These are phyloP conservation scores for Kwoniella dejecticola DNA, from an alignment of 768 basidiomycete genomes.

Conservation along the genomic window DNA sequence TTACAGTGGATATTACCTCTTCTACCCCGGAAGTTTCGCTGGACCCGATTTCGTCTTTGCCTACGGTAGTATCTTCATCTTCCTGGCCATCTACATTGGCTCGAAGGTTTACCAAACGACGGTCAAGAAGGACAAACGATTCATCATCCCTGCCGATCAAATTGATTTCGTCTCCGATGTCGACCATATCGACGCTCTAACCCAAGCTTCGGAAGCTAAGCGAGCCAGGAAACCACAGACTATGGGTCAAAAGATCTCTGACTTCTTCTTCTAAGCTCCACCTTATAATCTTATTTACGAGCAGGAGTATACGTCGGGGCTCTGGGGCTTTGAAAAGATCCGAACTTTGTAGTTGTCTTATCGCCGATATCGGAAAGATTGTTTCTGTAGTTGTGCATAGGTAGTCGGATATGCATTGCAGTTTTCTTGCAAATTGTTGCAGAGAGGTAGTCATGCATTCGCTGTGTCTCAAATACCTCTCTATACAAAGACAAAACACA, in stretches of 20 bases:
- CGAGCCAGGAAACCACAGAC: constrained; percentile 16
- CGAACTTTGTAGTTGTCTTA: no score
- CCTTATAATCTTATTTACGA: no score
- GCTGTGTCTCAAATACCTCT: no score
- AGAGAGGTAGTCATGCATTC: no score
- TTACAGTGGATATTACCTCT: constrained; percentile 31
- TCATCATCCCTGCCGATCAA: constrained; percentile 14
- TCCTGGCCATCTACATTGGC: constrained; percentile 22
- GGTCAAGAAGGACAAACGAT: neutral
- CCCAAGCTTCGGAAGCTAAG: constrained; percentile 23
- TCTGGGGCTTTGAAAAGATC: no score
- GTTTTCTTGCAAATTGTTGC: neutral
- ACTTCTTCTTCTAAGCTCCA: constrained; percentile 26
- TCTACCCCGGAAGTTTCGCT: constrained; percentile 23
- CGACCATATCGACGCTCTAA: constrained; percentile 27
- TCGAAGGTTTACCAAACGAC: constrained; percentile 19
- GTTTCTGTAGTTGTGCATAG: no score
- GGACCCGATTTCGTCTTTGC: constrained; percentile 33
- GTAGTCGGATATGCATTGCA: neutral
- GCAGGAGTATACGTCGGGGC: no score
- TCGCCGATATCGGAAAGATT: no score
- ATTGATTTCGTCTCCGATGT: constrained; percentile 28
- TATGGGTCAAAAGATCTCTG: constrained; percentile 23
- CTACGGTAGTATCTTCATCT: constrained; percentile 34
- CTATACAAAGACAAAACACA: no score